Conservation (phyloP, 257 asterid species). For the Ballota nigra region DNA sequence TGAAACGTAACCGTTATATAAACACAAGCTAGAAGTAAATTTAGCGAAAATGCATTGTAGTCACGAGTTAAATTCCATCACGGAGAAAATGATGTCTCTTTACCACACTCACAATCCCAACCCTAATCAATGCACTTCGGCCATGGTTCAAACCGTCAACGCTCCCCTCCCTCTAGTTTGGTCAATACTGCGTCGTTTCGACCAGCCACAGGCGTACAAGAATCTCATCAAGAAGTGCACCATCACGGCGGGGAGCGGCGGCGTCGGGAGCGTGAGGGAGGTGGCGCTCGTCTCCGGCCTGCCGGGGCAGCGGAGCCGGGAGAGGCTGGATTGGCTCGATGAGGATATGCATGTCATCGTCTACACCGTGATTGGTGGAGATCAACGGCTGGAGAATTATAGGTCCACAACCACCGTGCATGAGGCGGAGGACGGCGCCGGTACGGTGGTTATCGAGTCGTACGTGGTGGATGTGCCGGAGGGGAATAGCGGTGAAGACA, state of each 20-base stretch:
- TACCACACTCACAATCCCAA: constrained; percentile 33
- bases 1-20: neutral
- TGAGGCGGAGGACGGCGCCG: constrained; percentile 30
- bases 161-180: constrained; percentile 52
- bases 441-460: constrained; percentile 40
- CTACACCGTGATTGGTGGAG: constrained; percentile 32
- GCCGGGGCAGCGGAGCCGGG: constrained; percentile 52
- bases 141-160: constrained; percentile 34
- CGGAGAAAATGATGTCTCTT: constrained; percentile 27
- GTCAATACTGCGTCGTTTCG: constrained; percentile 53
- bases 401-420: constrained; percentile 33
- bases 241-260: constrained; percentile 35
- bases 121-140: constrained; percentile 38
- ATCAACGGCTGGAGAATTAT: constrained; percentile 39
- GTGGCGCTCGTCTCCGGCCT: constrained; percentile 47
- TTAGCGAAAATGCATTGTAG: neutral
- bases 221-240: constrained; percentile 37
- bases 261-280: constrained; percentile 51
- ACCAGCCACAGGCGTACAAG: constrained; percentile 49
- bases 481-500: constrained; percentile 43
- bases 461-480: constrained; percentile 57
- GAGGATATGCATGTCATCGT: constrained; percentile 38
- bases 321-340: constrained; percentile 41
- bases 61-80: neutral
- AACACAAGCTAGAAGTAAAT: neutral